These are phyloP conservation scores for Trichoderma endophyticum DNA, from an alignment of 2,329 filamentous ascomycete genomes.

Conservation along the genomic window DNA sequence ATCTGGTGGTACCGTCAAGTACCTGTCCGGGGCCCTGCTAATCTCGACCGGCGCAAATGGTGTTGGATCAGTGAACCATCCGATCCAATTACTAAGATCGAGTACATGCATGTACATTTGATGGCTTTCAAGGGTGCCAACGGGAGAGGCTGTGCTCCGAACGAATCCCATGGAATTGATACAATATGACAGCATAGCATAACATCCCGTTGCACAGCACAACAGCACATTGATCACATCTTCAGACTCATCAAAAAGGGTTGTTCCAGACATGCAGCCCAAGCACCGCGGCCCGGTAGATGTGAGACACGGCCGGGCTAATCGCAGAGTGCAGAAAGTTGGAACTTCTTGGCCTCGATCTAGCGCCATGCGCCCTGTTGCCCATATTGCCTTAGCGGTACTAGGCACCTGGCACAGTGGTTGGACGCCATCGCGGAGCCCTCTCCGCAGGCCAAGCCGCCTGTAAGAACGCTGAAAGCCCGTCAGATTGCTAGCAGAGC, in stretches of 20 bases:
- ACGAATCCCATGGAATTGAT: not conserved
- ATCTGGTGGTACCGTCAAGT: not conserved
- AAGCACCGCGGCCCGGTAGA: not conserved
- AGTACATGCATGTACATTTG: not conserved
- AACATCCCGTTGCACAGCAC: not conserved
- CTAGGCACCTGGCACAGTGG: not conserved
- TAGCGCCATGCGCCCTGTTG: not conserved
- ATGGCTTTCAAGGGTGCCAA: not conserved
- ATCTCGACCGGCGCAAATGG: not conserved
- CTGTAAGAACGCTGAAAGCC: conserved; percentile 5
- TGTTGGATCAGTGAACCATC: not conserved
- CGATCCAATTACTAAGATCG: not conserved
- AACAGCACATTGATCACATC: not conserved
- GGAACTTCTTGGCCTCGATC: not conserved
- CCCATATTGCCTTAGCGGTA: not conserved
- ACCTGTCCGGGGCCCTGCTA: not conserved
- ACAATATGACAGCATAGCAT: too few relatives aligned
- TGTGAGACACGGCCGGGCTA: not conserved
- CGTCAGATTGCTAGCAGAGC: conserved; percentile 9
- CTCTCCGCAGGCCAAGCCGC: not conserved
- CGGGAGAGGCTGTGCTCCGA: not conserved
- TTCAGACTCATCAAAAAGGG: not conserved
- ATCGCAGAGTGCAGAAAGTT: not conserved
- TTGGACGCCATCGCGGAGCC: conserved; percentile 10
- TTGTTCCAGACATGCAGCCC: not conserved